A percentile compares a stretch with the other conserved stretches of the same genome.
phyloP scores from a whole-genome alignment of 345 rosid genomes.

The Acer campestre region DNA sequence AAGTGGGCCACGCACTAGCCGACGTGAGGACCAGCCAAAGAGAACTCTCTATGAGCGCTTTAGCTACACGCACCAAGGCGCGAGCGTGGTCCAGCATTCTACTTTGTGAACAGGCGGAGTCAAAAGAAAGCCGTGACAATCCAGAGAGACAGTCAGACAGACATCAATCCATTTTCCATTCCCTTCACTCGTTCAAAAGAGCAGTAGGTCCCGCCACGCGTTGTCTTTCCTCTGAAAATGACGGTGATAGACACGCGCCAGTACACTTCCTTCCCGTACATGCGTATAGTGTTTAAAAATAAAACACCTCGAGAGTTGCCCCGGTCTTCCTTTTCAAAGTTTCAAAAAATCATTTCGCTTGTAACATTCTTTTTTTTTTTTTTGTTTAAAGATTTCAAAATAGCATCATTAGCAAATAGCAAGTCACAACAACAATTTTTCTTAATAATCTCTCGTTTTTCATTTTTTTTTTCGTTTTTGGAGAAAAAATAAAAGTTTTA shows the following conservation, averaged over 20 bases:
- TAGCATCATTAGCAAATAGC: not conserved
- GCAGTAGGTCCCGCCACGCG: not conserved
- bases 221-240: not conserved
- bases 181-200: not conserved
- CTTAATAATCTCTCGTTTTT: not conserved
- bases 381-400: constrained; percentile 4
- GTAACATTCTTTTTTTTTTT: not conserved
- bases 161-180: not conserved
- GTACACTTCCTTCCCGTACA: too few species aligned
- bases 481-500: not conserved
- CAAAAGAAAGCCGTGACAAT: not conserved
- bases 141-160: not conserved
- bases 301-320: constrained; percentile 12
- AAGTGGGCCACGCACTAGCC: not conserved
- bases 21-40: constrained; percentile 5
- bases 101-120: not conserved
- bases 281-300: not conserved
- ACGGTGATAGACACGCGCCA: not conserved
- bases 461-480: not conserved
- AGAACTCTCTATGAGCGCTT: not conserved
- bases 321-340: constrained; percentile 7
- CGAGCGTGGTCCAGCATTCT: not conserved
- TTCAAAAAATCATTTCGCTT: constrained; percentile 15
- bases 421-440: not conserved
- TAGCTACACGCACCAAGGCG: not conserved